Conservation (phyloP, 2,329 filamentous ascomycete genomes). For the Harringtonia aguacate region DNA sequence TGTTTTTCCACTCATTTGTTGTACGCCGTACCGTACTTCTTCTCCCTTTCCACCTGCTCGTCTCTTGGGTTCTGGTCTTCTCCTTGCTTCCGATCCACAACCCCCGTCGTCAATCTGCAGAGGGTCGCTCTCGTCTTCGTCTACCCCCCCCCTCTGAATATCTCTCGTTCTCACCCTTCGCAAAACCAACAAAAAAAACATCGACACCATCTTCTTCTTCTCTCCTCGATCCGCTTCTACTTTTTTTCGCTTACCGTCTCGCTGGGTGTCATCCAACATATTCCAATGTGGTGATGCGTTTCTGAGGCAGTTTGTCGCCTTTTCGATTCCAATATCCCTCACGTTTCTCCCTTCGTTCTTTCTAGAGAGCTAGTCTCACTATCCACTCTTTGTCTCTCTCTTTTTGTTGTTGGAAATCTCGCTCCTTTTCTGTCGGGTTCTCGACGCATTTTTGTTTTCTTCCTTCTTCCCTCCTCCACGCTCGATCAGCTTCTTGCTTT, state of each 20-base stretch:
- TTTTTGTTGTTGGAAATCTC: not conserved
- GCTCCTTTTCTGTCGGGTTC: not conserved
- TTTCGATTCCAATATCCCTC: not conserved
- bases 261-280: not conserved
- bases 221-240: no score
- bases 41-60: no score
- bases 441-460: not conserved
- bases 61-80: no score
- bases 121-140: not conserved
- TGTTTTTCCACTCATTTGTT: no score
- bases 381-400: not conserved
- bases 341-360: not conserved
- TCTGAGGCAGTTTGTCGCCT: slow-evolving; percentile 1
- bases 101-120: not conserved
- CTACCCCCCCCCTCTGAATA: no score
- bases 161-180: not conserved
- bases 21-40: no score
- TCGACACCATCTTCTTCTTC: not conserved
- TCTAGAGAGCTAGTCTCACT: slow-evolving; percentile 3
- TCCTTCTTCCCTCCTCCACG: no score
- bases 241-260: not conserved
- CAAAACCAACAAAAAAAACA: not conserved
- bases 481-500: no score
- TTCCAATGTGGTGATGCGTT: not conserved
- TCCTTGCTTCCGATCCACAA: not conserved